These are phyloP conservation scores for Globisporangium abappressorium DNA, from an alignment of 352 stramenopile species.

Conservation along the genomic window DNA sequence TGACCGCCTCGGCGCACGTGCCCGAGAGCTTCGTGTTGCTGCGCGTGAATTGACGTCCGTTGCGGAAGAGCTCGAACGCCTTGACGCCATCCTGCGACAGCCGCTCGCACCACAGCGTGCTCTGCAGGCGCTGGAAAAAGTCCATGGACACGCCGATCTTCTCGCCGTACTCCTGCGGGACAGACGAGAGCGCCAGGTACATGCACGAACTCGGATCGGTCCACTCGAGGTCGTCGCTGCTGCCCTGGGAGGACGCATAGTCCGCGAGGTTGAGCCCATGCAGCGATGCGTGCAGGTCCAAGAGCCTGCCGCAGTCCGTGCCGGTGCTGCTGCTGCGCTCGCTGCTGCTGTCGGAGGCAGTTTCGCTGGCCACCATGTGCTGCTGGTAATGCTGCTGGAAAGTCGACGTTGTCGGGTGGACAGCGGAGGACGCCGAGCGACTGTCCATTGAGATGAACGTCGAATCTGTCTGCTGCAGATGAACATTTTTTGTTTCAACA, in stretches of 20 bases:
- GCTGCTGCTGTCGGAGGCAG: conserved; percentile 18
- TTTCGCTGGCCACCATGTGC: conserved; percentile 7
- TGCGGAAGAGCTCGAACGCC: conserved; percentile 39
- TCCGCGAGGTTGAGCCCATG: conserved; percentile 26
- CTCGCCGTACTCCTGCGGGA: conserved; percentile 44
- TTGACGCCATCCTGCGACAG: conserved; percentile 21
- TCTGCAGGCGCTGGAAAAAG: conserved; percentile 61
- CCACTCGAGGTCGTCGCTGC: conserved; percentile 19
- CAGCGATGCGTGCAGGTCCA: conserved; percentile 35
- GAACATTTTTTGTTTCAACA: neutral
- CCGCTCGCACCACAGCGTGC: conserved; percentile 37
- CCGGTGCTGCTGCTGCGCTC: conserved; percentile 17
- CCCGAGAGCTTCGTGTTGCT: conserved; percentile 50
- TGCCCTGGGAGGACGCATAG: conserved; percentile 16
- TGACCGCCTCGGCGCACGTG: conserved; percentile 32
- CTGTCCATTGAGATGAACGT: conserved; percentile 9
- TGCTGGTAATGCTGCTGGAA: conserved; percentile 1
- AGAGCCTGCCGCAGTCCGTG: conserved; percentile 3
- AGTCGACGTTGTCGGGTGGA: conserved; percentile 1
- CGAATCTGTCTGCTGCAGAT: conserved; percentile 11
- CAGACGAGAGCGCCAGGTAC: conserved; percentile 35
- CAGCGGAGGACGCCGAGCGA: neutral
- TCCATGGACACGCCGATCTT: conserved; percentile 64
- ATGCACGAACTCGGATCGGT: conserved; percentile 20
- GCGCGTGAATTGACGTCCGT: conserved; percentile 43